phyloP scores from a whole-genome alignment of 768 basidiomycete genomes.

The Omphalotus guepiniiformis region DNA sequence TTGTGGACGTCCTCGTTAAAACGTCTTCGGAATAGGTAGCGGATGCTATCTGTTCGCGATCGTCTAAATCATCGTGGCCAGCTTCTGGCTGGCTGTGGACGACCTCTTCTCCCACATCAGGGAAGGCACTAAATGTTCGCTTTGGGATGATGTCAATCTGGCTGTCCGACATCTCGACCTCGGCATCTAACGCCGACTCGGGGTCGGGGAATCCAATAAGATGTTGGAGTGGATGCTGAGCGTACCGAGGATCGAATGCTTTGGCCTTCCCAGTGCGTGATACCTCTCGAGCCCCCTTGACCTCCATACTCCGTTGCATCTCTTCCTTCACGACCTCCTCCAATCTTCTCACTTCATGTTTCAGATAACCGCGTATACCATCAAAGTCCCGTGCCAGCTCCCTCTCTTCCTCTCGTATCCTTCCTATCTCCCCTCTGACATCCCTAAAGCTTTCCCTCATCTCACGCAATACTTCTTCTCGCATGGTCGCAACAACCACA shows the following conservation, averaged over 20 bases:
- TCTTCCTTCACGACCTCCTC: neutral
- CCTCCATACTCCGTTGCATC: too few species aligned
- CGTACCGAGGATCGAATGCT: neutral
- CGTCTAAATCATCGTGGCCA: too few species aligned
- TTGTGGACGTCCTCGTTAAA: too few species aligned
- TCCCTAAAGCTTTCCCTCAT: neutral
- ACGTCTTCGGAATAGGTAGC: too few species aligned
- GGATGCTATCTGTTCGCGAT: too few species aligned
- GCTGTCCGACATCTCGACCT: too few species aligned
- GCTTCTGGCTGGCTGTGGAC: too few species aligned
- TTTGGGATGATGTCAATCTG: too few species aligned
- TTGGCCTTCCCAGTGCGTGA: neutral
- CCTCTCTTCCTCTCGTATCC: neutral
- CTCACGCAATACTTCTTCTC: neutral
- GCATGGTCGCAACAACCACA: neutral
- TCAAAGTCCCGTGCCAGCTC: neutral
- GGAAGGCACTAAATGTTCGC: too few species aligned
- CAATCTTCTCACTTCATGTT: neutral
- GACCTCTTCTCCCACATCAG: too few species aligned
- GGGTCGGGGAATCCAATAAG: slow-evolving; percentile 1
- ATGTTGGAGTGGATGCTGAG: slow-evolving; percentile 1
- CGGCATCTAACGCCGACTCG: too few species aligned
- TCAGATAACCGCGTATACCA: neutral
- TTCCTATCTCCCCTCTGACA: neutral
- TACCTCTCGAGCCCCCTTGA: too few species aligned